Conservation (phyloP, 2,329 filamentous ascomycete genomes). For the Malbranchea cinnamomea region DNA sequence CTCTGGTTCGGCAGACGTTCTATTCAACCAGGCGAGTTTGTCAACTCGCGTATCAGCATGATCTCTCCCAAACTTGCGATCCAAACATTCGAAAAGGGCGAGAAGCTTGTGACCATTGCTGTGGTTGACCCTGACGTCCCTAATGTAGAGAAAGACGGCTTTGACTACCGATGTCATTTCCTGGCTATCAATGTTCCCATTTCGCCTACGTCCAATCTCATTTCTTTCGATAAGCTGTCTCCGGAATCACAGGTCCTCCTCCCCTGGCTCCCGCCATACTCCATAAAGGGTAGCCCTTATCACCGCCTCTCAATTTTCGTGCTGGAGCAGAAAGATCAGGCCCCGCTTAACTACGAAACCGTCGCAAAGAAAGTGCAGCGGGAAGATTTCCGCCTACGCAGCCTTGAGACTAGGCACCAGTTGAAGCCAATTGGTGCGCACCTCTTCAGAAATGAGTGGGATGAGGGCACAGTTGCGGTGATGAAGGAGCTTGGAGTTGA, state of each 20-base stretch:
- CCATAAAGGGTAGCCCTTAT: conserved; percentile 81
- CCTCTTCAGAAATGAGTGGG: conserved; percentile 81
- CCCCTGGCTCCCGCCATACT: conserved; percentile 73
- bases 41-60: conserved; percentile 62
- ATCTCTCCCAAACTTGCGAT: conserved; percentile 60
- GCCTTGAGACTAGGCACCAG: conserved; percentile 54
- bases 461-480: conserved; percentile 71
- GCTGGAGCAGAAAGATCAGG: conserved; percentile 57
- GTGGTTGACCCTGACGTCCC: conserved; percentile 88
- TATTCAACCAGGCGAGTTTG: conserved; percentile 60
- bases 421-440: conserved; percentile 65
- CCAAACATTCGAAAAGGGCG: conserved; percentile 69
- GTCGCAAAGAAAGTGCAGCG: conserved; percentile 39
- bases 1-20: conserved; percentile 61
- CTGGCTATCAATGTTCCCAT: conserved; percentile 61
- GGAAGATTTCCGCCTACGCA: conserved; percentile 60
- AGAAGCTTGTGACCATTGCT: conserved; percentile 68
- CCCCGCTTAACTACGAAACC: conserved; percentile 42
- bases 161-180: conserved; percentile 73
- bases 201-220: conserved; percentile 42
- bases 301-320: conserved; percentile 77
- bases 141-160: conserved; percentile 56
- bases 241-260: conserved; percentile 50
- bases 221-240: conserved; percentile 51
- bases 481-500: conserved; percentile 66